Base-by-base conservation (phyloP, 2,329 filamentous ascomycete genomes). In the Curvularia spicifera region DNA sequence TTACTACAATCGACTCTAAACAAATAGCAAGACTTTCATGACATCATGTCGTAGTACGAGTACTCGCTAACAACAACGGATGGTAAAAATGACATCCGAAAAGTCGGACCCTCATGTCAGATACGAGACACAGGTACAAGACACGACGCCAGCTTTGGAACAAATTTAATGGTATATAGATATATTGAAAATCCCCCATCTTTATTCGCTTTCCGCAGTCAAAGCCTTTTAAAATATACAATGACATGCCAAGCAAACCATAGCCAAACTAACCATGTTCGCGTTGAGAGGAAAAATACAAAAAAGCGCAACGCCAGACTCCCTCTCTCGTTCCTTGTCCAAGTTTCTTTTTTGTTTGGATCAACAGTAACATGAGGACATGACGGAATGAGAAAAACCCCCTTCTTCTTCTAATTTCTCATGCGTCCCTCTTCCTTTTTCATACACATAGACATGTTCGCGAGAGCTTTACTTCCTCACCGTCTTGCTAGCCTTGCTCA, bases 401-500 rank as follows among this genome's bases (percentile, higher is more conserved):
- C 18, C 15, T 39, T 54, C 44, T 39, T 57, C 15, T 22, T 31
- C 29, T 31, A 31, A 22, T 4, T 20, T 53, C 56, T 48, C 40
- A 50, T 45, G 28, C 28, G 45, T 44, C 44, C 28, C 18, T 44
- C 44, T 28, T 20, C 40, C 35, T 55, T 53, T 53, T 28, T 28
- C 26, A 28, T 24, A 24, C 26, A 28, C 26, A 28, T 2, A 28
- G 26, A 24, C 31, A 45, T 43, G 45, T 31, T 26, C 40, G 39
- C 22, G 1, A 50, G 20, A 31, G 9, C 4, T 47, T 61, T 67
- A 83, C 57, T 87, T 80, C 76, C 81, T 84, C 56, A 87, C 83
- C 61, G 79, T 81, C 76, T 83, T 81, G 48, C 78, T 78, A 72
- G 87, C 84, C 80, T 87, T 87, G 66, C 81, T 71, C 42, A 85